Base-by-base conservation (phyloP, 495 filamentous ascomycete species). In the Podospora didyma region DNA sequence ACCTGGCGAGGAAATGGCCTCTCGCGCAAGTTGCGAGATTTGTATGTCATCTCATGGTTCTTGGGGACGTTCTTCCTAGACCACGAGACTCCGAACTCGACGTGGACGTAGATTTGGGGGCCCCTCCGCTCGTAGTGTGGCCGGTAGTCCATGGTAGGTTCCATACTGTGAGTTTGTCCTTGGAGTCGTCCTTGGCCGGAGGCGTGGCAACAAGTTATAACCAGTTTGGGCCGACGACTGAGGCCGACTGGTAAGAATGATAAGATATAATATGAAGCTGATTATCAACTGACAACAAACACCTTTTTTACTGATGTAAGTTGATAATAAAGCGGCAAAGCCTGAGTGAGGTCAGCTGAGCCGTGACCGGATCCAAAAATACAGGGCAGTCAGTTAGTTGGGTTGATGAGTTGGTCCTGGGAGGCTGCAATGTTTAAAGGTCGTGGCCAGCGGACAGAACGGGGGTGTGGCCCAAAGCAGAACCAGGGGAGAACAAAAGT, bases 31-130 rank as follows among this genome's bases (percentile, higher is more conserved):
- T 65, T 64, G 46, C 70, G 67, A 22, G 76, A 79, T 47, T 70
- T 67, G 55, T 72, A 79, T 28, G 72, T 77, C 52, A 77, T 14
- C 37, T 73, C 72, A 58, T 75, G 76, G 37, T 63, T 71, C 51
- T 70, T 73, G 14, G 72, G 67, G 2, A 65, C 51, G 24, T 73
- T 67, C 21, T 67, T 69, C 48, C 64, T 62, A 41, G 63, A 63
- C 72, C 71, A 79, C 2, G 75, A 78, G 21, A 79, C 62, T 31
- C 75, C 69, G 34, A 77, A 76, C 52, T 74, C 73, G 53, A 79
- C 56, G 23, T 76, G 73, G 1, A 79, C 62, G 44, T 77, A 78
- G 26, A 79, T 61, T 41, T 77, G 74, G 46, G 76, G 76, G 21
- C 67, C 64, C 23, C 60, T 42, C 39, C 53, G 57, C 50, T 71